Conservation (phyloP, 2,329 filamentous ascomycete species). For the Cyphellophora attinorum region DNA sequence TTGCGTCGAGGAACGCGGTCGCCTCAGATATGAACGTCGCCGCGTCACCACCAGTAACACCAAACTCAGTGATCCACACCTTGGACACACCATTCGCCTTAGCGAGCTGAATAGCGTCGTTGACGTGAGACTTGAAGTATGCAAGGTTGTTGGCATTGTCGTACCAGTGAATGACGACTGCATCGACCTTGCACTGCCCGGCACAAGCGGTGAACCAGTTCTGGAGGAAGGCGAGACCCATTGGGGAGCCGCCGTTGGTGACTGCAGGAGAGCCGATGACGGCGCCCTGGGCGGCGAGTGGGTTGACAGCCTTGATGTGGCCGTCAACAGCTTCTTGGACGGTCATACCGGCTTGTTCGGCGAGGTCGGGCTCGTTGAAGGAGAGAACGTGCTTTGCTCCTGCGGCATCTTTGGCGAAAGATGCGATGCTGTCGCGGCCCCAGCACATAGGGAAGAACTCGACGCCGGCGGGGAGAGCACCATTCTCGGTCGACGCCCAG, state of each 20-base stretch:
- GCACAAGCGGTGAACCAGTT: slow-evolving; percentile 29
- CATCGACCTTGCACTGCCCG: slow-evolving; percentile 28
- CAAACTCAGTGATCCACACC: slow-evolving; percentile 39
- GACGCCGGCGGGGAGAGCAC: slow-evolving; percentile 23
- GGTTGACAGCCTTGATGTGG: slow-evolving; percentile 30
- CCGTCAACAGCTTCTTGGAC: slow-evolving; percentile 25
- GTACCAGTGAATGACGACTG: slow-evolving; percentile 38
- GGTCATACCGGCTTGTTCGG: slow-evolving; percentile 28
- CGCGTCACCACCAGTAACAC: slow-evolving; percentile 18
- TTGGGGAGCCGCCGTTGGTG: slow-evolving; percentile 25
- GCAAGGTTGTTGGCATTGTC: slow-evolving; percentile 19
- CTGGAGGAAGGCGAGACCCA: slow-evolving; percentile 32
- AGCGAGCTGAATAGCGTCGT: slow-evolving; percentile 25
- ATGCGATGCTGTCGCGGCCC: slow-evolving; percentile 25
- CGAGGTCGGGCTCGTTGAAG: slow-evolving; percentile 38
- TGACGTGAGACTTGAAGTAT: slow-evolving; percentile 30
- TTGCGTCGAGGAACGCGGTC: slow-evolving; percentile 28
- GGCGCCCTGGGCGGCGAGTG: slow-evolving; percentile 23
- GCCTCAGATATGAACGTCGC: slow-evolving; percentile 28
- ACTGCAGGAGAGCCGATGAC: slow-evolving; percentile 33
- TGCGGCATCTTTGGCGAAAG: slow-evolving; percentile 23
- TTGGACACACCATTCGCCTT: slow-evolving; percentile 24
- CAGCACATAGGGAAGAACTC: slow-evolving; percentile 39
- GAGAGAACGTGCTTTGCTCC: slow-evolving; percentile 29
- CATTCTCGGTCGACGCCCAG: slow-evolving; percentile 27